phyloP scores from a whole-genome alignment of 164 flowering plant species.

The Malania oleifera region DNA sequence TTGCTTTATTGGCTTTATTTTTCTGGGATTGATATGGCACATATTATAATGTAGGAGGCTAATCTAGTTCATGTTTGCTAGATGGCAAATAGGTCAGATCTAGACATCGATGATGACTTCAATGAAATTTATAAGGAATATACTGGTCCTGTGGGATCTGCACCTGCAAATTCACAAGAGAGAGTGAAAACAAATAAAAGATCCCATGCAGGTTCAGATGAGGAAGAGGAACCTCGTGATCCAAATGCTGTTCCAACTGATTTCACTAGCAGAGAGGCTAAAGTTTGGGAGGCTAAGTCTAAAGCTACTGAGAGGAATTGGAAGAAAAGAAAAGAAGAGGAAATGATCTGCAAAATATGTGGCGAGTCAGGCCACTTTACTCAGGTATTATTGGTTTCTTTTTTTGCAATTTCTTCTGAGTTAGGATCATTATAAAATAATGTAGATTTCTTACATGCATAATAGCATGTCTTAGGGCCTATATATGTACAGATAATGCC shows the following conservation, averaged over 20 bases:
- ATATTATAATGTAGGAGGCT: conserved; percentile 10
- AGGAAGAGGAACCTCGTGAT: conserved; percentile 77
- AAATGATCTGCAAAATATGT: conserved; percentile 98
- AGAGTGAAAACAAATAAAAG: conserved; percentile 42
- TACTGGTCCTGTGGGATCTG: conserved; percentile 74
- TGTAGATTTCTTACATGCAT: not conserved
- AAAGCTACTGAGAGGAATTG: conserved; percentile 99
- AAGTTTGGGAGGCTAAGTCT: conserved; percentile 99
- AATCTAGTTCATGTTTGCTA: not conserved
- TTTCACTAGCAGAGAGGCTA: conserved; percentile 97
- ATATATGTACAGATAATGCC: too few species aligned
- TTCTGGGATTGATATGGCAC: too few species aligned
- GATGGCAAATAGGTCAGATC: conserved; percentile 63
- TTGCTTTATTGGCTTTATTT: too few species aligned
- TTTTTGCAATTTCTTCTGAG: not conserved
- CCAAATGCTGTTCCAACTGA: conserved; percentile 99
- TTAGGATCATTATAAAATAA: not conserved
- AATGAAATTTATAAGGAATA: conserved; percentile 91
- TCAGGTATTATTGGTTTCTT: conserved; percentile 50
- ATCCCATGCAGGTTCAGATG: conserved; percentile 60
- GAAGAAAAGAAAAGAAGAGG: conserved; percentile 99
- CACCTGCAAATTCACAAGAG: conserved; percentile 31
- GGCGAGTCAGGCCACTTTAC: conserved; percentile 97
- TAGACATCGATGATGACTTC: conserved; percentile 87
- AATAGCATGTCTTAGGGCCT: too few species aligned